These are phyloP conservation scores for Chaetomium cochliodes DNA, from an alignment of 495 filamentous ascomycete species.

Conservation along the genomic window DNA sequence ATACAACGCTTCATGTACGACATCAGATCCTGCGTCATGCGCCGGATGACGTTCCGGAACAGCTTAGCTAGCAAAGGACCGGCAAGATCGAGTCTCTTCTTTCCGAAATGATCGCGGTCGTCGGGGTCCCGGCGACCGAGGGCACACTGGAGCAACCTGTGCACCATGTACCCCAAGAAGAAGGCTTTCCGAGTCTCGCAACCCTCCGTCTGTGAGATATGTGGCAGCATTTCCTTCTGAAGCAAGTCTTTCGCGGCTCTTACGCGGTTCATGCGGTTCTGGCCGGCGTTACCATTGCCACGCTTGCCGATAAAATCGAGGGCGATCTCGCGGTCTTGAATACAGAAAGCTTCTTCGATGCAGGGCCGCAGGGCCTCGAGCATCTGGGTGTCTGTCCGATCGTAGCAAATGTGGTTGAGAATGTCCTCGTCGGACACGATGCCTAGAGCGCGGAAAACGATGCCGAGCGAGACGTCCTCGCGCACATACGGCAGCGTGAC, in stretches of 20 bases:
- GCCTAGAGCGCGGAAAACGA: conserved; percentile 93
- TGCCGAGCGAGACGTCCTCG: conserved; percentile 84
- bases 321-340: conserved; percentile 94
- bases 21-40: conserved; percentile 84
- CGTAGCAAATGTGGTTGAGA: conserved; percentile 94
- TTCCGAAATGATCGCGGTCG: conserved; percentile 98
- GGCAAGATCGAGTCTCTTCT: conserved; percentile 95
- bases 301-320: conserved; percentile 95
- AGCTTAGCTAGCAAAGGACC: conserved; percentile 90
- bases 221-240: conserved; percentile 93
- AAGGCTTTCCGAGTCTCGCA: conserved; percentile 96
- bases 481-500: conserved; percentile 91
- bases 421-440: conserved; percentile 98
- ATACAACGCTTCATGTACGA: conserved; percentile 88
- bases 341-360: conserved; percentile 93
- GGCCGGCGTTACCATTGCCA: conserved; percentile 60
- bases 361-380: conserved; percentile 94
- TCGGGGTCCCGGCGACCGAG: conserved; percentile 89
- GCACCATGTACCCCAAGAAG: conserved; percentile 98
- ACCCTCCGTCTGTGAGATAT: conserved; percentile 94
- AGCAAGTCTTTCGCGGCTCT: conserved; percentile 88
- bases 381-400: conserved; percentile 92
- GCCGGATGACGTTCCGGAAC: conserved; percentile 83
- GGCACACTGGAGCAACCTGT: conserved; percentile 86
- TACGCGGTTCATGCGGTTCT: conserved; percentile 82